phyloP scores from a whole-genome alignment of 495 filamentous ascomycete species.

The Tuber brumale region DNA sequence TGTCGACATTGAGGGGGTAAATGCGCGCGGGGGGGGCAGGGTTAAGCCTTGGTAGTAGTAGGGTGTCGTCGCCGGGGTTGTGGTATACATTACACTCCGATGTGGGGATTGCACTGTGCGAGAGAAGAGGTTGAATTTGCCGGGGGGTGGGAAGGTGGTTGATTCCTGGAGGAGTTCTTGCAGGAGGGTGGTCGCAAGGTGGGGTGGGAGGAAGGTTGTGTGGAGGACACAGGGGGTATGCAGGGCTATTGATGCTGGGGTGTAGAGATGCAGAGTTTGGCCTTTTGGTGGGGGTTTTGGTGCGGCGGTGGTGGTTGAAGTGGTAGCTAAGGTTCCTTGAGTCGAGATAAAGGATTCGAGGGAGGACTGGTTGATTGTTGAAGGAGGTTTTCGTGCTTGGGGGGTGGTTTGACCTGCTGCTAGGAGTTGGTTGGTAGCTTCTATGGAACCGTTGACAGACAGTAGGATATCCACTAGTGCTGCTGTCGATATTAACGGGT shows the following conservation, averaged over 20 bases:
- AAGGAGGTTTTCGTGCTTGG: slow-evolving; percentile 39
- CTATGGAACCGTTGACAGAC: slow-evolving; percentile 67
- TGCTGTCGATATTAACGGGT: slow-evolving; percentile 57
- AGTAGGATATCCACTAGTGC: slow-evolving; percentile 71
- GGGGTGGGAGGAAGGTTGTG: slow-evolving; percentile 65
- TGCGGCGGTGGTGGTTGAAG: neutral
- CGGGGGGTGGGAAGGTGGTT: slow-evolving; percentile 52
- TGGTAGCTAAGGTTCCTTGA: slow-evolving; percentile 32
- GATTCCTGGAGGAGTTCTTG: slow-evolving; percentile 70
- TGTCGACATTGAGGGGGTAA: slow-evolving; percentile 21
- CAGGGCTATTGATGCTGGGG: slow-evolving; percentile 66
- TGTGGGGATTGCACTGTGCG: slow-evolving; percentile 75
- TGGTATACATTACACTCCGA: slow-evolving; percentile 73
- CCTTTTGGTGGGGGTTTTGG: slow-evolving; percentile 59
- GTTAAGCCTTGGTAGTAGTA: slow-evolving; percentile 26
- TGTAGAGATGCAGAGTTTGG: slow-evolving; percentile 71
- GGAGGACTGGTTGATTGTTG: slow-evolving; percentile 52
- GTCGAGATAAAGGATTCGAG: slow-evolving; percentile 51
- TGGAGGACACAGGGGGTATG: slow-evolving; percentile 84
- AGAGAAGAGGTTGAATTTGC: slow-evolving; percentile 78
- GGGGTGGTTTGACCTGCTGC: slow-evolving; percentile 52
- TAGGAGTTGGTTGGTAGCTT: slow-evolving; percentile 54
- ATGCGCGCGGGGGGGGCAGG: slow-evolving; percentile 21
- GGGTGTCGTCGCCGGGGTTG: slow-evolving; percentile 53
- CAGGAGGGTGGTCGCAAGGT: slow-evolving; percentile 66